Evolutionary conservation across 116 monocot genomes (phyloP).

Genomic region (Trichopus zeylanicus): DNA sequence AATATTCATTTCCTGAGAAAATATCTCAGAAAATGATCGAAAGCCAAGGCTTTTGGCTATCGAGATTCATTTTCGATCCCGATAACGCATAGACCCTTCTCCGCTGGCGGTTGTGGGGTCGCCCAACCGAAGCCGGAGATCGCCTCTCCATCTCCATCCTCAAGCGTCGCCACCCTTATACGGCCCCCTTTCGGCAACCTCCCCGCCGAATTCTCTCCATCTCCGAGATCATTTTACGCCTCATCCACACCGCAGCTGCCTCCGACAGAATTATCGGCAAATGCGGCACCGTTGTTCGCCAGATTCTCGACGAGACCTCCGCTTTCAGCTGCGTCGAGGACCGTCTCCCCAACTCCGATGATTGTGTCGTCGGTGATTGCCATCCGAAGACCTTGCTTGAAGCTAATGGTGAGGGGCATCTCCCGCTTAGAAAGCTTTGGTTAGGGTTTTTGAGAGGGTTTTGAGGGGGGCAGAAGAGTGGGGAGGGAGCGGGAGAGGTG

Average conservation of each 20-base stretch:
- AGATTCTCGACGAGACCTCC: conserved; percentile 29
- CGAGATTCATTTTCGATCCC: too few relatives aligned
- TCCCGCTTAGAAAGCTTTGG: conserved; percentile 20
- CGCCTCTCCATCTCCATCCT: background rate
- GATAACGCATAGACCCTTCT: background rate
- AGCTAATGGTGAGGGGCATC: conserved; percentile 3
- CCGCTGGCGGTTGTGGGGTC: background rate
- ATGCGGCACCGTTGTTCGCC: conserved; percentile 29
- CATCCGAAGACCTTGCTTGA: background rate
- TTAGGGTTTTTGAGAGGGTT: conserved; percentile 26
- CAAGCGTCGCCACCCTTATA: conserved; percentile 19
- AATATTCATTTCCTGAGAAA: too few relatives aligned
- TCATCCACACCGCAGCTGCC: conserved; percentile 37
- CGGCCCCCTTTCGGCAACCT: background rate
- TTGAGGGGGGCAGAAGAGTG: conserved; percentile 8
- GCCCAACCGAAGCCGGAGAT: too few relatives aligned
- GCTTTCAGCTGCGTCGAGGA: conserved; percentile 37
- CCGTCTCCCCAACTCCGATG: conserved; percentile 25
- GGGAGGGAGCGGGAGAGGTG: conserved; percentile 12
- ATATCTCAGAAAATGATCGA: too few relatives aligned
- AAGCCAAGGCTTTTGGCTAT: background rate
- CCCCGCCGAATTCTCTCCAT: background rate
- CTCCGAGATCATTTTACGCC: conserved; percentile 28
- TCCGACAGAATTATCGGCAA: conserved; percentile 29
- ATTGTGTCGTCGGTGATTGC: conserved; percentile 18